Base-by-base conservation (phyloP, 139 green algal species). In the Monoraphidium neglectum region DNA sequence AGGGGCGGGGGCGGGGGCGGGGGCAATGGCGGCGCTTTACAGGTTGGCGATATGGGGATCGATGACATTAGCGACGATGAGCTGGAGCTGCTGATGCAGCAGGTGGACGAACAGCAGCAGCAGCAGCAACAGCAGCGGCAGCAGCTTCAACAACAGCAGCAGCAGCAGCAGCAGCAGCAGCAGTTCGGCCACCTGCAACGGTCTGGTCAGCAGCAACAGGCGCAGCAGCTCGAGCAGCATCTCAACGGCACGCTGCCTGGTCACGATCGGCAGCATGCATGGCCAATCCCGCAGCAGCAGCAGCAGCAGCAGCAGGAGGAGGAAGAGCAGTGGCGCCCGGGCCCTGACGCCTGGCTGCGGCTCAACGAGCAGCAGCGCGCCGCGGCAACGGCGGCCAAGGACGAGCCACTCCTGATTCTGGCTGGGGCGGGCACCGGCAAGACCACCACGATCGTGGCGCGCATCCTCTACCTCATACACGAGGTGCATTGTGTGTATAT, bases 401-500 rank as follows among this genome's bases (percentile, higher is more conserved):
- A 73, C 32, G 21, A 66, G 47, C 24, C 76, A 5, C 57, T 68
- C 26, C 43, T 82, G 40, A 82, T 82, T 28, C 33, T 77, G 15
- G 76, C 76, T 60, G 80, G 74, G 8, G 80, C 74, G 13, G 80
- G 80, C 47, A 85, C 74, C 10, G 80, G 80, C 53, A 82, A 85
- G 40, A 85, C 80, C 23, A 64, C 68, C 24, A 82, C 74, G 1
- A 38, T 82, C 16, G 67, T 82, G 10, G 37, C 10, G n/a, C 56
- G 80, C 33, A 72, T 75, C 47, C n/a, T 79, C 2, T 72, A 76
- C 65, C 35, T 72, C 72, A 16, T 43, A 77, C 46, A 61, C 68
- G n/a, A n/a, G n/a, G n/a, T n/a, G n/a, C n/a, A n/a, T n/a, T n/a
- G n/a, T n/a, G n/a, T n/a, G n/a, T n/a, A n/a, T n/a, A n/a, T n/a